Evolutionary conservation across 305 asterid genomes (phyloP), one percentile per base, ranked within the genome.

Genomic region (Ilex paraguariensis): DNA sequence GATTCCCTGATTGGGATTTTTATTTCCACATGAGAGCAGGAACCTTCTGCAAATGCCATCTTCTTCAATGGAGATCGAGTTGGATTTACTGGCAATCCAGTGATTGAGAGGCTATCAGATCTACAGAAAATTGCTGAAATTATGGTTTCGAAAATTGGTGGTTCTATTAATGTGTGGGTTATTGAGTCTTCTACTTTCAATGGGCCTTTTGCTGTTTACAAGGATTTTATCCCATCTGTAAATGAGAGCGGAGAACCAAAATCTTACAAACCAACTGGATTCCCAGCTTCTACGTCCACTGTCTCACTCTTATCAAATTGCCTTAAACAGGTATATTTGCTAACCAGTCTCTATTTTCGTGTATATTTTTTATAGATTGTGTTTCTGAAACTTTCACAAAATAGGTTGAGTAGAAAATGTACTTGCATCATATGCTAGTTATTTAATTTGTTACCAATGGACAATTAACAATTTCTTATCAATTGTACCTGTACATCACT

Each of bases 201-300:
- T 60, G 97, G 96, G 52, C 87, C 96, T 66, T 90, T 87, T 56
- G 96, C 95, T 53, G 90, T 93, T 59, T 93, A 84, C 72, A 84
- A 87, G 77, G 97, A 93, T 76, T 87, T 93, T 59, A 77, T 90
- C 56, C 96, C 96, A 39, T 72, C 87, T 33, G 77, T 84, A 31
- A 93, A 84, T 59, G 84, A 80, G 71, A 50, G 72, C 57, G 96
- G 99, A 66, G 97, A 87, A 63, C 99, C 99, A n/a, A 69, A 75
- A 77, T 74, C 81, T 13, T 93, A 87, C 62, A 90, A 84, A 70
- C 85, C 96, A 36, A 79, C 81, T 5, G 91, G 87, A 9, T 87
- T 82, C 74, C 97, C 99, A 39, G 93, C 96, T 62, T 90, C 97
- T 52, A 68, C 95, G 40, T 77, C 95, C 12, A 77, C 82, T 31